Base-by-base conservation (phyloP, 768 basidiomycete genomes). In the Austroboletus festivus region DNA sequence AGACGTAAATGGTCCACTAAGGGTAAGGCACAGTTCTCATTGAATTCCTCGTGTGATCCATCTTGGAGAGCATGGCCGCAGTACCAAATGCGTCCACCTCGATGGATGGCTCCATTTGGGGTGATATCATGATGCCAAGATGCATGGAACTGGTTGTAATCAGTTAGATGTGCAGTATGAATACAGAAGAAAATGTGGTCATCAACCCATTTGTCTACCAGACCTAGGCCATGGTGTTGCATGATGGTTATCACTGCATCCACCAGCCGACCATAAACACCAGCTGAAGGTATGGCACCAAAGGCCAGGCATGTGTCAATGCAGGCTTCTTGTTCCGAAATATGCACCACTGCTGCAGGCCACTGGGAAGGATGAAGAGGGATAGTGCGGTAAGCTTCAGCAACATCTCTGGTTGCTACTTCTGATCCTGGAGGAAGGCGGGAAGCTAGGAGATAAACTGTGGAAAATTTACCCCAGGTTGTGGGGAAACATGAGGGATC, bases 391-490 rank as follows among this genome's bases (percentile, higher is more conserved):
- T 41, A 28, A 0, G 40, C 40, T 28, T 41, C 24, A 0, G 24
- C n/a, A 11, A 41, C 24, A 1, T 41, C 24, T 2, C n/a, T 3
- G 0, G 40, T 41, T 1, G 40, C 24, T 2, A 24, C 40, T 28
- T 41, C 40, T 0, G 40, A 41, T 9, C n/a, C 18, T 0, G 16
- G 16, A 9, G 40, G 40, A 3, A 41, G 40, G 0, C 24, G 7
- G 12, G 38, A 16, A 4, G n/a, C 10, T 0, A 39, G 6, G 5
- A 16, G 8, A 15, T 41, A 8, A 0, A 45, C 38, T 28, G 12
- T 28, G 1, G 34, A 42, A 12, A 49, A 45, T 1, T 23, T 54
- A 2, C 42, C 53, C 50, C 53, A 54, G 0, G 22, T 24, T 0
- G 33, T 0, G 0, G 28, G 50, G 19, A 52, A 52, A 0, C 40